These are phyloP conservation scores for Suillus bovinus DNA, from an alignment of 768 basidiomycete species.

Conservation along the genomic window DNA sequence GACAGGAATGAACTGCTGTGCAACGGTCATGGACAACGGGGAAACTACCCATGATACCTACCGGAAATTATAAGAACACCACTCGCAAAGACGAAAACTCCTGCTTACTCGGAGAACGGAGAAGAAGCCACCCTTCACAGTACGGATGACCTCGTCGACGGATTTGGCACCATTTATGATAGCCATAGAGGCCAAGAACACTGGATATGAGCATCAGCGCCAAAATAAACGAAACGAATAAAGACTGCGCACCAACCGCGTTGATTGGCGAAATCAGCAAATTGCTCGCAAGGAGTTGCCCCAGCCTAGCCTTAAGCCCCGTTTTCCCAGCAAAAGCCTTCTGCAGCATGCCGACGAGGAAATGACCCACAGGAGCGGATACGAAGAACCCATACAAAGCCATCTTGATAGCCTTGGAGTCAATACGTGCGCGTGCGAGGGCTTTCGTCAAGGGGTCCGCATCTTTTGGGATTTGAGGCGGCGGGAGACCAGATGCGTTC, in stretches of 20 bases:
- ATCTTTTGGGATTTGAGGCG: conserved; percentile 49
- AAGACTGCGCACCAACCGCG: conserved; percentile 50
- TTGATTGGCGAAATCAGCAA: conserved; percentile 77
- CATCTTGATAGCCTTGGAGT: conserved; percentile 80
- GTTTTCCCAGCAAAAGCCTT: conserved; percentile 76
- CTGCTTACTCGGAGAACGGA: conserved; percentile 64
- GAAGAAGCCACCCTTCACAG: conserved; percentile 73
- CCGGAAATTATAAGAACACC: not conserved
- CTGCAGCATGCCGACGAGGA: conserved; percentile 71
- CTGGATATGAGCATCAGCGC: conserved; percentile 33
- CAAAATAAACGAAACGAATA: not conserved
- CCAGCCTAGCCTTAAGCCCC: conserved; percentile 59
- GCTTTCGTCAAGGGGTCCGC: conserved; percentile 52
- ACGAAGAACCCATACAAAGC: conserved; percentile 80
- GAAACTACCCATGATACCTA: conserved; percentile 83
- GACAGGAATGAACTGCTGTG: conserved; percentile 77
- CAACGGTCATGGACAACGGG: conserved; percentile 70
- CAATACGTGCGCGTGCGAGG: conserved; percentile 58
- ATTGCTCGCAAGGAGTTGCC: conserved; percentile 75
- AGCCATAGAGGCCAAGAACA: conserved; percentile 78
- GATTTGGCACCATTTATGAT: conserved; percentile 80
- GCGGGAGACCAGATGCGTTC: conserved; percentile 62
- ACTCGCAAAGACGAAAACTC: not conserved
- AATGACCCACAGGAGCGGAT: conserved; percentile 79
- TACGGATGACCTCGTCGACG: conserved; percentile 59